Evolutionary conservation across 176 grass and related monocot species (phyloP), one percentile per base, ranked within the genome.

Genomic region (Avena sativa): DNA sequence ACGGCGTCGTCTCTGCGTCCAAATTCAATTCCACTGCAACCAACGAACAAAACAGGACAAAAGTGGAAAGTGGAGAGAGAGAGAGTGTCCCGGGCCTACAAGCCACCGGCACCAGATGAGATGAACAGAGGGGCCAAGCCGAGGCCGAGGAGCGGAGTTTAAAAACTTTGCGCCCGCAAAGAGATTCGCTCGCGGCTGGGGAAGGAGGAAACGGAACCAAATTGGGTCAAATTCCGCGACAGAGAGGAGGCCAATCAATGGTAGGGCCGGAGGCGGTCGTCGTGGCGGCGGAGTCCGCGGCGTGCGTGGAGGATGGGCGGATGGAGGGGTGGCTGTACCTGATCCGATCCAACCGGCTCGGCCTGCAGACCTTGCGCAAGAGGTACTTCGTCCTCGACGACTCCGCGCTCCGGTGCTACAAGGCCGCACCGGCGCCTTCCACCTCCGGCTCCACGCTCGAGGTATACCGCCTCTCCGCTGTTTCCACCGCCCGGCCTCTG

Each of bases 261-360:
- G 76, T 50, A 32, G 69, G 60, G 13, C 3, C 56, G 84, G 81
- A 79, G 64, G 86, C 59, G 34, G 75, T 70, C 8, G 71, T 46
- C 69, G 63, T 83, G 84, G 57, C 61, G 30, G 48, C 26, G 34
- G 74, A 55, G 34, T 26, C 40, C 6, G 79, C 70, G 53, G 32
- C 13, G 13, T 4, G 21, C 60, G 60, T 0, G 65, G 86, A 11
- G 23, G 89, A 88, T 15, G 87, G 71, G 48, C 80, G 61, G 69
- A 98, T 95, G 91, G 93, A 98, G 58, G 95, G 95, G 25, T 98
- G 95, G 95, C 46, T 98, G 44, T 95, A 98, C 86, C 79, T 98
- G 58, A 93, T 98, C 83, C 89, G 95, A 84, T 98, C 91, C 82
- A 98, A 98, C 85, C 87, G 91, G 0, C 83, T 98, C 47, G 95